Conservation (phyloP, 352 stramenopile species). For the Phytopythium mirpurense region DNA sequence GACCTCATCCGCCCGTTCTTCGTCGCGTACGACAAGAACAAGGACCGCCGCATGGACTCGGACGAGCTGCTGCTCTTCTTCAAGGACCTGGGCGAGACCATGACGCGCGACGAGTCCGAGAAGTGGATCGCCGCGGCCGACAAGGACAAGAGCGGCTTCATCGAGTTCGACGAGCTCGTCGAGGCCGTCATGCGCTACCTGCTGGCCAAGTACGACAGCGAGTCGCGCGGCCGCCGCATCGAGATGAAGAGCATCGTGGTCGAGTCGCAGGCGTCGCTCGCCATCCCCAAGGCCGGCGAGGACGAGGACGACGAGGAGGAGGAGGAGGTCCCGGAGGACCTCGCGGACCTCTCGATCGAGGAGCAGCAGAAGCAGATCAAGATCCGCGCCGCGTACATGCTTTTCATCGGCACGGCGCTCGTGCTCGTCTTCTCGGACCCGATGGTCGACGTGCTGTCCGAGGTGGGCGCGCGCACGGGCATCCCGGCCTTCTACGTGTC, state of each 20-base stretch:
- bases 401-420: constrained; percentile 91
- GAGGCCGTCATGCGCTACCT: constrained; percentile 84
- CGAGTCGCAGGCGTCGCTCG: constrained; percentile 41
- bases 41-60: constrained; percentile 84
- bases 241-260: constrained; percentile 47
- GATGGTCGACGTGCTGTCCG: constrained; percentile 97
- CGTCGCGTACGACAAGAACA: constrained; percentile 90
- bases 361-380: constrained; percentile 96
- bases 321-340: constrained; percentile 93
- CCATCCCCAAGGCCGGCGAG: constrained; percentile 41
- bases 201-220: constrained; percentile 70
- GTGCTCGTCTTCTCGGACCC: constrained; percentile 97
- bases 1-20: constrained; percentile 93
- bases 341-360: constrained; percentile 90
- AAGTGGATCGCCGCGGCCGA: constrained; percentile 89
- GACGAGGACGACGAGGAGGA: constrained; percentile 91
- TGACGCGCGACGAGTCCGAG: constrained; percentile 73
- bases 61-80: constrained; percentile 93
- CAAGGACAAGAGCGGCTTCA: constrained; percentile 85
- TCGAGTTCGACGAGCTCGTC: constrained; percentile 95
- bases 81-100: constrained; percentile 91
- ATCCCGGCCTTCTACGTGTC: constrained; percentile 98
- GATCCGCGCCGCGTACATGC: constrained; percentile 90
- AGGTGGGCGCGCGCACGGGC: constrained; percentile 86
- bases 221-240: constrained; percentile 39